These are phyloP conservation scores for Lumnitzera littorea DNA, from an alignment of 345 rosid species.

Conservation along the genomic window DNA sequence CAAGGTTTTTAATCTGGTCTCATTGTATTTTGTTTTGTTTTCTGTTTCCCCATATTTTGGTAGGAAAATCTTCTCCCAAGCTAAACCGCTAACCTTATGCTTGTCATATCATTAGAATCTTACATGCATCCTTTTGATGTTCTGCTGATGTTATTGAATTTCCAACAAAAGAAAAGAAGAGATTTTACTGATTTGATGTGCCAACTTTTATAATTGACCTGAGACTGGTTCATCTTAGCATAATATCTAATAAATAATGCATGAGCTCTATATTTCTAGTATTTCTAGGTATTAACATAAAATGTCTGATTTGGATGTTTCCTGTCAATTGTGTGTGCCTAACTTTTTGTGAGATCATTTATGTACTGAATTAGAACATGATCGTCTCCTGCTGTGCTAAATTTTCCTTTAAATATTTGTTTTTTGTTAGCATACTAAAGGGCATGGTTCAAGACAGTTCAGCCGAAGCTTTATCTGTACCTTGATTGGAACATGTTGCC, in stretches of 20 bases:
- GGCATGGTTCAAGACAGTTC: constrained; percentile 32
- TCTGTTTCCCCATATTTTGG: too few species aligned
- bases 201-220: constrained; percentile 1
- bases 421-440: constrained; percentile 29
- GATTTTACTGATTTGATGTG: background rate
- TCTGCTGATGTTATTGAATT: background rate
- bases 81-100: too few species aligned
- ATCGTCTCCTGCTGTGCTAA: background rate
- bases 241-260: background rate
- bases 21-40: too few species aligned
- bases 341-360: background rate
- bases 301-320: too few species aligned
- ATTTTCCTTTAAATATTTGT: constrained; percentile 22
- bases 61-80: too few species aligned
- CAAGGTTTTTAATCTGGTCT: too few species aligned
- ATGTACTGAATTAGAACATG: background rate
- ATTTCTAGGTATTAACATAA: too few species aligned
- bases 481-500: constrained; percentile 43
- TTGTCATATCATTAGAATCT: too few species aligned
- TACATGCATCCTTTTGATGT: background rate
- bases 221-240: background rate
- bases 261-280: too few species aligned
- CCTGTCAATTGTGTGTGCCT: background rate
- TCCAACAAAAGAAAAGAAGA: too few species aligned
- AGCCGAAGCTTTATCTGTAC: constrained; percentile 26